phyloP scores from a whole-genome alignment of 2,329 filamentous ascomycete genomes.

The Talaromyces sp. region DNA sequence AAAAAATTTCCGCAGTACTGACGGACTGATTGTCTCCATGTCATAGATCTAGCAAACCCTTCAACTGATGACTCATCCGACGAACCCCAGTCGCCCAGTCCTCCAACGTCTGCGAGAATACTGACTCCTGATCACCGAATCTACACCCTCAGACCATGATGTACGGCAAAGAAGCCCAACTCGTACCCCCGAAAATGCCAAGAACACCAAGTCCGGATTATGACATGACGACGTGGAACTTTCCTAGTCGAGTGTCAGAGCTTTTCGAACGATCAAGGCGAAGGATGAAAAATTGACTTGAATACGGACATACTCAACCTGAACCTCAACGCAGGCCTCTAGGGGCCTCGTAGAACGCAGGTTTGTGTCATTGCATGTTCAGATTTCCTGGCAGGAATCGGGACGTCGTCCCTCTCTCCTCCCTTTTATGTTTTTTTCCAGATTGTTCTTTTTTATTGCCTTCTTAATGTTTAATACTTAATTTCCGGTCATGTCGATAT shows the following conservation, averaged over 20 bases:
- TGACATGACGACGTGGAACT: background rate
- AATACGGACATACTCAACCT: background rate
- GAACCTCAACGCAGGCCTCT: background rate
- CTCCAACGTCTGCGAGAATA: no score
- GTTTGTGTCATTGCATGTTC: background rate
- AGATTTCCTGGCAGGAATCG: background rate
- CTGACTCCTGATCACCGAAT: no score
- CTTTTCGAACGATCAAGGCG: background rate
- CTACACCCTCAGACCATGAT: no score
- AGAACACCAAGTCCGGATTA: no score
- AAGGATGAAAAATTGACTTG: background rate
- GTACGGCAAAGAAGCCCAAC: no score
- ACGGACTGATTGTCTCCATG: background rate
- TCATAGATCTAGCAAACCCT: background rate
- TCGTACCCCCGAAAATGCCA: no score
- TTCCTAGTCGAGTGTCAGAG: background rate
- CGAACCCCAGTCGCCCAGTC: no score
- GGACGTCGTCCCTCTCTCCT: background rate
- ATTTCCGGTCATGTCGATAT: background rate
- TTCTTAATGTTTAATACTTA: background rate
- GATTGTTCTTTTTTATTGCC: background rate
- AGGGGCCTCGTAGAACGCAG: background rate
- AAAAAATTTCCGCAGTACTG: background rate
- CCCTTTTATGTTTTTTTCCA: background rate
- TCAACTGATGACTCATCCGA: no score